Evolutionary conservation across 176 grass and related monocot genomes (phyloP).

Genomic region (Saccharum spontaneum): DNA sequence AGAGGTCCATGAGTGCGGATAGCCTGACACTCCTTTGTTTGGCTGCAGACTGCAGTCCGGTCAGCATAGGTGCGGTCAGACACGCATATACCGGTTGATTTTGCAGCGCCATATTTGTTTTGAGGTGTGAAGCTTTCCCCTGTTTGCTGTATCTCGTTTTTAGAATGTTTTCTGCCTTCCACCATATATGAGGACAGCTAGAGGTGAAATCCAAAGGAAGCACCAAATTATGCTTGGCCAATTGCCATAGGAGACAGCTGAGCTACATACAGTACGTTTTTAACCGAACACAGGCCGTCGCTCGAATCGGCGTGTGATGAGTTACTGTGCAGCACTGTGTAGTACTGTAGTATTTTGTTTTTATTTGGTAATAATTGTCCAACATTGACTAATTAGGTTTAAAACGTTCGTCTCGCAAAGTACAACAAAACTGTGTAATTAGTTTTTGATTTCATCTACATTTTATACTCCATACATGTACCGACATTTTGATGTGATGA

Average conservation of each 20-base stretch:
- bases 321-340: too few relatives aligned
- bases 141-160: neutral
- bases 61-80: neutral
- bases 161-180: neutral
- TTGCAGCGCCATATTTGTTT: neutral
- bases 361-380: too few relatives aligned
- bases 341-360: too few relatives aligned
- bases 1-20: too few relatives aligned
- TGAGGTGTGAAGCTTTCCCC: neutral
- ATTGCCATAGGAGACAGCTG: neutral
- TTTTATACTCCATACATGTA: too few relatives aligned
- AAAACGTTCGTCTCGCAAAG: too few relatives aligned
- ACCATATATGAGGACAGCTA: neutral
- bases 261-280: neutral
- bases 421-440: too few relatives aligned
- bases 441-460: too few relatives aligned
- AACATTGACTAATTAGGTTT: too few relatives aligned
- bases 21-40: neutral
- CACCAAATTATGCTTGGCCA: neutral
- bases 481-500: too few relatives aligned
- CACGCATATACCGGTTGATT: neutral
- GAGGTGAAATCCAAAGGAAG: neutral
- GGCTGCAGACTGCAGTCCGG: too few relatives aligned
- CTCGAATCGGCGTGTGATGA: too few relatives aligned
- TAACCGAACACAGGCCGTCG: neutral